Percentiles rank a stretch among this genome's conserved stretches.
Conservation (phyloP, 768 basidiomycete genomes). For the Postia placenta region DNA sequence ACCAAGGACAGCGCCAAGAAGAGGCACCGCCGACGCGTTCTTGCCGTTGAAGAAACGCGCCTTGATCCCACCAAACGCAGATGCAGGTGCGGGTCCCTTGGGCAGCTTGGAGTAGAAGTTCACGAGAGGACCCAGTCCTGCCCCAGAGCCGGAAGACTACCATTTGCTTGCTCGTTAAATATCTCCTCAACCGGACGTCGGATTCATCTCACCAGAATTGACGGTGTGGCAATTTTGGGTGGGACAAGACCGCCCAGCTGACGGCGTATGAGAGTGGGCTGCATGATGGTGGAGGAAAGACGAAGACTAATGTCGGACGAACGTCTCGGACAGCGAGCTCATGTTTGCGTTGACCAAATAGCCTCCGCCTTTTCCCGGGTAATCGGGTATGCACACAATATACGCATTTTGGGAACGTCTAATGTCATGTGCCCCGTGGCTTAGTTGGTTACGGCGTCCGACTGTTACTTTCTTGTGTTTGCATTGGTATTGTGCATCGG, state of each 20-base stretch:
- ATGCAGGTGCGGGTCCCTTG: constrained; percentile 69
- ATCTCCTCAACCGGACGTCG: no score
- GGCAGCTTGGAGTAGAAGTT: constrained; percentile 97
- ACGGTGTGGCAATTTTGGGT: constrained; percentile 91
- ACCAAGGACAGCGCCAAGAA: constrained; percentile 55
- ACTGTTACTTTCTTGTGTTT: constrained; percentile 45
- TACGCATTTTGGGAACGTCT: no score
- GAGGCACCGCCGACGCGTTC: constrained; percentile 73
- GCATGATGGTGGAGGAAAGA: constrained; percentile 44
- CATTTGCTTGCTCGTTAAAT: not conserved
- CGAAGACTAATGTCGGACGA: not conserved
- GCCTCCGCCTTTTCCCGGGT: not conserved
- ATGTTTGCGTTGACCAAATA: constrained; percentile 1
- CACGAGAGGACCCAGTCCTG: constrained; percentile 78
- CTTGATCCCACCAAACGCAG: constrained; percentile 61
- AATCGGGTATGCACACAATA: no score
- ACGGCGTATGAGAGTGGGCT: constrained; percentile 78
- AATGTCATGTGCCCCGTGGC: constrained; percentile 64
- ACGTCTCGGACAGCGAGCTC: not conserved
- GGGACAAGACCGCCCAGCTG: constrained; percentile 83
- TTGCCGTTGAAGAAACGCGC: constrained; percentile 79
- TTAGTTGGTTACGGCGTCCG: constrained; percentile 76
- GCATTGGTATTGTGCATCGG: constrained; percentile 23
- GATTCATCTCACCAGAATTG: constrained; percentile 73
- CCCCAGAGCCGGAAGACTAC: constrained; percentile 78